Evolutionary conservation across 371 early-diverging fungal genomes (phyloP).

Genomic region (Dichotomocladium elegans): DNA sequence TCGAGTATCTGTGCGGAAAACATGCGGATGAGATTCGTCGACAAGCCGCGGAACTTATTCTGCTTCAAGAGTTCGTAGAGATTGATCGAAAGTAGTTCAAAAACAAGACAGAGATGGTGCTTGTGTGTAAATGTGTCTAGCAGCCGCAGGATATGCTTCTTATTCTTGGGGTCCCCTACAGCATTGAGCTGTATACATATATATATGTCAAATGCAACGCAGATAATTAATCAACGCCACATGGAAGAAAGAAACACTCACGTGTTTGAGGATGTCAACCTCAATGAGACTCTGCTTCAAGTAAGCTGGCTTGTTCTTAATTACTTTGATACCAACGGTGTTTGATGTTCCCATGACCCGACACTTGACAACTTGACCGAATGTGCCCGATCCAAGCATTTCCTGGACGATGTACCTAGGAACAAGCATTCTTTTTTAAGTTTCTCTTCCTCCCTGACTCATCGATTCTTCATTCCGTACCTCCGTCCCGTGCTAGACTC

Average conservation of each 20-base stretch:
- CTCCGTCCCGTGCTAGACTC: not conserved
- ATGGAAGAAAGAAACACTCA: conserved; percentile 17
- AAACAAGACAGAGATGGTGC: conserved; percentile 93
- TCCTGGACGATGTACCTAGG: conserved; percentile 79
- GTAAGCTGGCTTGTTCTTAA: conserved; percentile 92
- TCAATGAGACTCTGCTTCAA: conserved; percentile 95
- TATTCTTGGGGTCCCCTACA: conserved; percentile 73
- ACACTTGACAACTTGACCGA: conserved; percentile 97
- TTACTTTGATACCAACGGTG: conserved; percentile 92
- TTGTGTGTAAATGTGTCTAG: conserved; percentile 90
- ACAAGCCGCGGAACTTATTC: conserved; percentile 92
- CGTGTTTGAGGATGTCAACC: conserved; percentile 83
- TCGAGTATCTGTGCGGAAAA: conserved; percentile 86
- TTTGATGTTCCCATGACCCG: conserved; percentile 79
- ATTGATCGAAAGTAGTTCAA: conserved; percentile 94
- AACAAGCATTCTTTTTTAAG: too few relatives aligned
- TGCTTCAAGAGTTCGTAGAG: conserved; percentile 97
- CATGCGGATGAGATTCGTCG: conserved; percentile 81
- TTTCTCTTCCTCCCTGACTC: too few relatives aligned
- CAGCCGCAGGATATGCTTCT: conserved; percentile 83
- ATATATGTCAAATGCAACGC: not conserved
- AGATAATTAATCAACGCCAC: not conserved
- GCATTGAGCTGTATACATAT: conserved; percentile 66
- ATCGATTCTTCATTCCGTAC: too few relatives aligned
- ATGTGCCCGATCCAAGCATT: conserved; percentile 94